These are phyloP conservation scores for Chlorella sp. DNA, from an alignment of 139 green algal genomes.

Conservation along the genomic window DNA sequence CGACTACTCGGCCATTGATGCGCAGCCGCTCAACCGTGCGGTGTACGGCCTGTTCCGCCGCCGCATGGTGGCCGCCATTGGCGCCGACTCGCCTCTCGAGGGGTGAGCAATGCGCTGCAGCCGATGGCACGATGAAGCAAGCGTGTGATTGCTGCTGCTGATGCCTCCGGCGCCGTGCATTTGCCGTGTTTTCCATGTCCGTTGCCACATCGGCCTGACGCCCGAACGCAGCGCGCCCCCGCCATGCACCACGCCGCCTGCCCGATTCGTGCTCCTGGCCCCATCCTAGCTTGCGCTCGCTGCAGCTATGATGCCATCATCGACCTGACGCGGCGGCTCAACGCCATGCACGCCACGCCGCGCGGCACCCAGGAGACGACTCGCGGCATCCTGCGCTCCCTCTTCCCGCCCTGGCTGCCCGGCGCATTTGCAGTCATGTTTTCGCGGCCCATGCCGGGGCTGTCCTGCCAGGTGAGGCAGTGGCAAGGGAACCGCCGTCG, in stretches of 20 bases:
- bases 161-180: no score
- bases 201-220: no score
- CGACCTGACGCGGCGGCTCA: constrained; percentile 82
- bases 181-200: no score
- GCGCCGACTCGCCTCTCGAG: constrained; percentile 56
- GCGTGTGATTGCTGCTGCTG: no score
- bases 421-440: constrained; percentile 69
- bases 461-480: constrained; percentile 27
- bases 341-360: constrained; percentile 56
- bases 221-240: background rate
- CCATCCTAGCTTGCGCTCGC: no score
- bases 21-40: constrained; percentile 62
- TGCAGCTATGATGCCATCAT: constrained; percentile 87
- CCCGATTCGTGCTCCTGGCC: no score
- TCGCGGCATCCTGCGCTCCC: constrained; percentile 67
- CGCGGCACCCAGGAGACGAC: constrained; percentile 71
- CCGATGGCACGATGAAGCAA: no score
- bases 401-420: constrained; percentile 88
- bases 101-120: constrained; percentile 44
- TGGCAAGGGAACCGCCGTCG: no score
- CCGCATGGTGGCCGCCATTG: constrained; percentile 79
- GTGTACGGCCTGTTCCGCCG: constrained; percentile 80
- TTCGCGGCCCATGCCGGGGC: constrained; percentile 1
- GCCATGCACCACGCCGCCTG: background rate
- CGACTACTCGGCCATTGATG: constrained; percentile 61